A percentile compares a stretch with the other conserved stretches of the same genome.
phyloP scores from a whole-genome alignment of 148 eudicot genomes.

The Amaranthus cruentus region DNA sequence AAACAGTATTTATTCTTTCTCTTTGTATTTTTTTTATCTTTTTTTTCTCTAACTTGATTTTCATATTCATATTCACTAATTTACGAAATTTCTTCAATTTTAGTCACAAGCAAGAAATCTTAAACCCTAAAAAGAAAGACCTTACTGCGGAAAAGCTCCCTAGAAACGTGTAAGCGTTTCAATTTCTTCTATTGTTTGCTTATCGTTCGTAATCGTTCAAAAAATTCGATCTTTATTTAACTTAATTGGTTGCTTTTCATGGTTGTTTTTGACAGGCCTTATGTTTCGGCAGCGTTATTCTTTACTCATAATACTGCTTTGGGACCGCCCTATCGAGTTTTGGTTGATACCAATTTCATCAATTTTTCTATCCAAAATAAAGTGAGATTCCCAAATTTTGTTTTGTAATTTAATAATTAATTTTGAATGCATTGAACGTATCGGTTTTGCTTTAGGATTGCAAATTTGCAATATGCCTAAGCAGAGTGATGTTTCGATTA shows the following conservation, averaged over 20 bases:
- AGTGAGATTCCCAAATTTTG: slow-evolving; percentile 31
- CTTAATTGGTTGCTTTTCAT: slow-evolving; percentile 6
- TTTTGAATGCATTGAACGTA: no score
- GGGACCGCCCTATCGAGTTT: slow-evolving; percentile 89
- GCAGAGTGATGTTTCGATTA: no score
- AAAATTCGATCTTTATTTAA: neutral
- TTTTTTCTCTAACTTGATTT: neutral
- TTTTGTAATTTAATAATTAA: neutral
- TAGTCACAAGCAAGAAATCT: slow-evolving; percentile 69
- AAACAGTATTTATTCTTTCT: slow-evolving; percentile 48
- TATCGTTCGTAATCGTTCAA: neutral
- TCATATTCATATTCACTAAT: neutral
- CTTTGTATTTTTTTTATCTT: neutral
- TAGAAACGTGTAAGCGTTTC: slow-evolving; percentile 64
- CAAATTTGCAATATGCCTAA: neutral
- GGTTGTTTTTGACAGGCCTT: slow-evolving; percentile 47
- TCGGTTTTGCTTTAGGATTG: neutral
- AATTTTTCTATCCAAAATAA: slow-evolving; percentile 96
- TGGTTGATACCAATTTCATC: slow-evolving; percentile 96
- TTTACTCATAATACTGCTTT: slow-evolving; percentile 82
- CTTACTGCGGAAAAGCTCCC: slow-evolving; percentile 55
- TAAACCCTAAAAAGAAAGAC: slow-evolving; percentile 84
- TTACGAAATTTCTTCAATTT: slow-evolving; percentile 5
- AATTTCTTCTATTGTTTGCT: neutral
- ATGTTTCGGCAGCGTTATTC: slow-evolving; percentile 82